Base-by-base conservation (phyloP, 148 eudicot species). In the Fallopia convolvulus region DNA sequence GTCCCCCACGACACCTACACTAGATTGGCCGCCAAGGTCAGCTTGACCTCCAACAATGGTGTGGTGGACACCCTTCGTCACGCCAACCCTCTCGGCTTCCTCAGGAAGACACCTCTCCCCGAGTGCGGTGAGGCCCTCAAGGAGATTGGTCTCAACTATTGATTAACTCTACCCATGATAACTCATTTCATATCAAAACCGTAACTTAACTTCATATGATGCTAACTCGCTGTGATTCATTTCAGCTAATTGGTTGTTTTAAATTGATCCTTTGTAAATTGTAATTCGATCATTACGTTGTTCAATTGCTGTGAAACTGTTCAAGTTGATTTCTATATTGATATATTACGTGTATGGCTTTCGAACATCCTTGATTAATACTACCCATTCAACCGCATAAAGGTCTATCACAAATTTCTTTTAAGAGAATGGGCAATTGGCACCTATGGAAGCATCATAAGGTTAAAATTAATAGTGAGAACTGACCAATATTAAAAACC, bases 81-180 rank as follows among this genome's bases (percentile, higher is more conserved):
- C 3, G 89, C 87, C 17, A 88, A 86, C 68, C 87, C 93, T 66
- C 85, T 90, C 0, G 85, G 88, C 0, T 88, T 90, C 81, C 33
- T 86, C 77, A 78, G 40, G 77, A 83, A 83, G 70, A 56, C 52
- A 0, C 82, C 86, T 2, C 79, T 79, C 10, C 56, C 84, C 1
- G 87, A 83, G 61, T 90, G 91, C 73, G 65, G 53, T 8, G 71
- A 82, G 1, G 76, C 83, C 63, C 81, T 81, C 17, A 85, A 85
- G 82, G 93, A 90, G 79, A 47, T 90, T 75, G 86, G 80, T 26
- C 46, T 87, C 70, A 30, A 15, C 32, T 9, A 36, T 73, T 73
- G 32, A 72, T 10, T 6, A 1, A 71, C 2, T 20, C 20, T 17
- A 10, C 20, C 18, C 6, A 1, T 20, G 4, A 1, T 0, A 44